A percentile compares a stretch with the other conserved stretches of the same genome.
These are phyloP conservation scores for Globomyces pollinis-pini DNA, from an alignment of 192 early-diverging fungal genomes.

Conservation along the genomic window DNA sequence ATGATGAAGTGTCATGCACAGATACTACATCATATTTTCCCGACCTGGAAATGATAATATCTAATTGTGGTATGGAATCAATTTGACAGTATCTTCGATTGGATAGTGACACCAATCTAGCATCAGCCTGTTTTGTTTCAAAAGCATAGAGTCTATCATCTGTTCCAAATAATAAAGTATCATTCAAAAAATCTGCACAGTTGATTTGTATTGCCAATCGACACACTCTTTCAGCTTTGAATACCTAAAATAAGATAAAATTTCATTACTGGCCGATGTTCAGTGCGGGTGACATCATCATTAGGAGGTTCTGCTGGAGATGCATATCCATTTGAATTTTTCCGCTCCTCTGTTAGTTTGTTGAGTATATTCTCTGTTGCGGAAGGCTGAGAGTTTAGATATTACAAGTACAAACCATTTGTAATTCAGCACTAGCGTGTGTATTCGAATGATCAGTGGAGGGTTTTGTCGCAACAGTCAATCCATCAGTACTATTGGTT, in stretches of 20 bases:
- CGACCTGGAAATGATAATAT: conserved; percentile 41
- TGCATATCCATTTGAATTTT: not conserved
- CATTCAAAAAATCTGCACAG: conserved; percentile 40
- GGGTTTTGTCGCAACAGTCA: too few relatives aligned
- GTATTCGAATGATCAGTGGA: too few relatives aligned
- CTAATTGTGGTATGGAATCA: conserved; percentile 34
- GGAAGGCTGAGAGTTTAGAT: too few relatives aligned
- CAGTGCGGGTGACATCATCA: too few relatives aligned
- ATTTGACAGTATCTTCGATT: conserved; percentile 43
- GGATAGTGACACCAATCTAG: conserved; percentile 37
- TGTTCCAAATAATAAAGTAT: conserved; percentile 47
- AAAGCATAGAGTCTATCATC: conserved; percentile 49
- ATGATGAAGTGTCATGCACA: conserved; percentile 31
- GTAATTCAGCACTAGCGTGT: too few relatives aligned
- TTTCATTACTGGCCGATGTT: too few relatives aligned
- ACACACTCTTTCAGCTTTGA: conserved; percentile 43
- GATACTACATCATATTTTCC: conserved; percentile 45
- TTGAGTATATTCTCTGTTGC: too few relatives aligned
- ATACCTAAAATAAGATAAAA: conserved; percentile 16
- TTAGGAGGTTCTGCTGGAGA: too few relatives aligned
- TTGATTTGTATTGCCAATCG: conserved; percentile 40
- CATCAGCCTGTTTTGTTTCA: conserved; percentile 31
- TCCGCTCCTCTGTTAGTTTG: too few relatives aligned
- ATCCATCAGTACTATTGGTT: too few relatives aligned
- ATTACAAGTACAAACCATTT: too few relatives aligned